These are phyloP conservation scores for Arthrocladium fulminans DNA, from an alignment of 2,329 filamentous ascomycete species.

Conservation along the genomic window DNA sequence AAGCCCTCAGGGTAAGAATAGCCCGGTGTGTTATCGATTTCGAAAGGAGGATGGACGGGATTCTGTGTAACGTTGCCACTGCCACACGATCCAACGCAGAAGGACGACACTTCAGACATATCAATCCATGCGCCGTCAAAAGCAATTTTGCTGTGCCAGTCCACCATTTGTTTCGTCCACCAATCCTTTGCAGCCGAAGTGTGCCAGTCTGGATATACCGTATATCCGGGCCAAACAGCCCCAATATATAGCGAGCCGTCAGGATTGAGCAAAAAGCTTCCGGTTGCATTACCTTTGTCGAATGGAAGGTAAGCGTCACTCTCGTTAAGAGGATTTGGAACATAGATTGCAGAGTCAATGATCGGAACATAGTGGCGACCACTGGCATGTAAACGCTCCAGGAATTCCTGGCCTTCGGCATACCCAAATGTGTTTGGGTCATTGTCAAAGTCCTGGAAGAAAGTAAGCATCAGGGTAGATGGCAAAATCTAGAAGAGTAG, in stretches of 20 bases:
- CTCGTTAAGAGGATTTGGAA: conserved; percentile 60
- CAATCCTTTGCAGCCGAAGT: conserved; percentile 51
- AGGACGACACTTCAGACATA: conserved; percentile 54
- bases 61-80: conserved; percentile 56
- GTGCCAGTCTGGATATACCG: conserved; percentile 54
- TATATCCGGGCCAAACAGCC: conserved; percentile 51
- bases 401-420: conserved; percentile 42
- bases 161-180: conserved; percentile 48
- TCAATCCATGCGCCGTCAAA: conserved; percentile 53
- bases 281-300: conserved; percentile 40
- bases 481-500: too few relatives aligned
- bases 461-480: too few relatives aligned
- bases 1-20: conserved; percentile 61
- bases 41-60: conserved; percentile 58
- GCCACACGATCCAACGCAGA: conserved; percentile 66
- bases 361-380: conserved; percentile 54
- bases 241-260: conserved; percentile 49
- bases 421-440: conserved; percentile 46
- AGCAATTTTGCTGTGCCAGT: conserved; percentile 45
- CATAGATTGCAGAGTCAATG: conserved; percentile 58
- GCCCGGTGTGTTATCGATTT: conserved; percentile 55
- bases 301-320: conserved; percentile 53
- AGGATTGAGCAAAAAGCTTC: conserved; percentile 45
- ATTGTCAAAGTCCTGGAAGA: conserved; percentile 51
- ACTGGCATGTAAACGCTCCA: conserved; percentile 44